Conservation (phyloP, 2,329 filamentous ascomycete species). For the Hypoxylon sp. region DNA sequence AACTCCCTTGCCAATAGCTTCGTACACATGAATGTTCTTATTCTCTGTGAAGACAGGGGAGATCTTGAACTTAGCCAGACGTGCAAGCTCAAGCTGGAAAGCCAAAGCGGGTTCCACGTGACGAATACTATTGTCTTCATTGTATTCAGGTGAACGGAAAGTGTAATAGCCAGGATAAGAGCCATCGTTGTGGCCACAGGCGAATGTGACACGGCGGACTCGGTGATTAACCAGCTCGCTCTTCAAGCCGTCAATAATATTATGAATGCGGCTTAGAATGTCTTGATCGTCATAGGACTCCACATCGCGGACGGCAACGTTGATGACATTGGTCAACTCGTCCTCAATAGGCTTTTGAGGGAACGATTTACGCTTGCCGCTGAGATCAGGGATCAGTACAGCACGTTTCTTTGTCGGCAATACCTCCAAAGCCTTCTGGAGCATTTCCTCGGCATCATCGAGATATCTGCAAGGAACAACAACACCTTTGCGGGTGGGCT, state of each 20-base stretch:
- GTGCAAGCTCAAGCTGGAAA: slow-evolving; percentile 97
- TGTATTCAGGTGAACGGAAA: slow-evolving; percentile 91
- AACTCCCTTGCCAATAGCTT: slow-evolving; percentile 92
- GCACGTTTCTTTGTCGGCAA: slow-evolving; percentile 76
- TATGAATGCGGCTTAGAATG: slow-evolving; percentile 79
- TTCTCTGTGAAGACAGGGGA: slow-evolving; percentile 99
- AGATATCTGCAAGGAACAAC: slow-evolving; percentile 94
- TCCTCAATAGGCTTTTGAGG: slow-evolving; percentile 70
- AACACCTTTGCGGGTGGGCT: slow-evolving; percentile 90
- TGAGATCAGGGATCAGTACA: slow-evolving; percentile 78
- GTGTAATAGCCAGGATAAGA: slow-evolving; percentile 98
- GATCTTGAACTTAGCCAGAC: slow-evolving; percentile 96
- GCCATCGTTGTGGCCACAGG: slow-evolving; percentile 93
- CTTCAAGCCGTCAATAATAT: slow-evolving; percentile 84
- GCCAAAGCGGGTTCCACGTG: slow-evolving; percentile 96
- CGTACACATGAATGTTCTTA: slow-evolving; percentile 98
- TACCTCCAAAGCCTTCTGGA: slow-evolving; percentile 85
- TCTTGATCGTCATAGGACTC: slow-evolving; percentile 87
- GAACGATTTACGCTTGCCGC: slow-evolving; percentile 75
- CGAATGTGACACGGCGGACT: slow-evolving; percentile 93
- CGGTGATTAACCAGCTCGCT: slow-evolving; percentile 84
- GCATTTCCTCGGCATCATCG: slow-evolving; percentile 90
- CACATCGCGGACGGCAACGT: slow-evolving; percentile 89
- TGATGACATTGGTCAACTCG: slow-evolving; percentile 91
- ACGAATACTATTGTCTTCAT: slow-evolving; percentile 94